Evolutionary conservation across 305 asterid genomes (phyloP).

Genomic region (Ajuga reptans): DNA sequence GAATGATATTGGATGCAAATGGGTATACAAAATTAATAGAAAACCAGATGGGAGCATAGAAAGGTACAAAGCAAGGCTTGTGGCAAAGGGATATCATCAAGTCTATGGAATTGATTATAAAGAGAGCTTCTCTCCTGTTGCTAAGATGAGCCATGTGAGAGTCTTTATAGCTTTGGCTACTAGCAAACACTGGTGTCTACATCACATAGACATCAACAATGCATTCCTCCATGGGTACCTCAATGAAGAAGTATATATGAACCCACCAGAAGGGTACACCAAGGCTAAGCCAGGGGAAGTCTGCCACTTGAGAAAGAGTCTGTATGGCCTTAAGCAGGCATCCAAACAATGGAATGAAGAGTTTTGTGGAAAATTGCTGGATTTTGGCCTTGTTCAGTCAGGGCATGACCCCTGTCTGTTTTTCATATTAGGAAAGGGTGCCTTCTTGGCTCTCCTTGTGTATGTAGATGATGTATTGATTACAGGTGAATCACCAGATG

Average conservation of each 20-base stretch:
- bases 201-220: not conserved
- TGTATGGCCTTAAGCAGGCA: not conserved
- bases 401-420: not conserved
- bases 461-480: not conserved
- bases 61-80: not conserved
- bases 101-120: not conserved
- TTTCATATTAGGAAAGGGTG: too few species aligned
- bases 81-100: not conserved
- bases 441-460: not conserved
- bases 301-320: not conserved
- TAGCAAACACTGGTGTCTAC: not conserved
- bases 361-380: not conserved
- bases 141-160: not conserved
- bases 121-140: not conserved
- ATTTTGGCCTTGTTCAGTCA: not conserved
- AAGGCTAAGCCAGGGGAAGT: not conserved
- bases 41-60: not conserved
- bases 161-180: not conserved
- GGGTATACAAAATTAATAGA: not conserved
- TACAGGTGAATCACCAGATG: not conserved
- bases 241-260: too few species aligned
- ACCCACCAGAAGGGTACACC: not conserved
- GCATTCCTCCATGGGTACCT: too few species aligned
- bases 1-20: not conserved
- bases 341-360: not conserved